Base-by-base conservation (phyloP, 768 basidiomycete genomes). In the Lentinula detonsa region DNA sequence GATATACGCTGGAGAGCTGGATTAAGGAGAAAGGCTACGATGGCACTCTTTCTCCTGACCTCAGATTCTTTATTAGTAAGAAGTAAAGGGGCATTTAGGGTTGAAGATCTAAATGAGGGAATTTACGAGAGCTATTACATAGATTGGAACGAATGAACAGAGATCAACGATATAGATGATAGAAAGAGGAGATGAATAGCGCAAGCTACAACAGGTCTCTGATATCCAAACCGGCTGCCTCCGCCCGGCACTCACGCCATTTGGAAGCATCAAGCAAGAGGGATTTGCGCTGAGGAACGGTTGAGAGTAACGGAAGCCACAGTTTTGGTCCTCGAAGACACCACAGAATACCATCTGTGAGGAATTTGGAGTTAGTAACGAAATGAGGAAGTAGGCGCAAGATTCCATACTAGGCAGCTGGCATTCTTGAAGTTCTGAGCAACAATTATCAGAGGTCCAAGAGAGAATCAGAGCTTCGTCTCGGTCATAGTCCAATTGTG, bases 1-100 rank as follows among this genome's bases (percentile, higher is more conserved):
- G 68, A 2, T 62, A 74, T 52, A 73, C 72, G 1, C 64, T 80
- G 28, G 76, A 77, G 65, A 72, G 64, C 40, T 80, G 78, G 78
- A 77, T 80, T 70, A 70, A 70, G 61, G 65, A 69, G 63, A 72
- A 66, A 2, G 62, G 65, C 1, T 80, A 78, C 54, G 62, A 52
- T 16, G 72, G 72, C 43, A 54, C 42, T 48, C 33, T 48, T 42
- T 5, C 31, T 33, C 59, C 59, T 16, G 59, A 52, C 33, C 16
- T 34, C 5, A 48, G 46, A 13, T 48, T 59, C 18, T 59, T 46
- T 13, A 16, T 23, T 16, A 43, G 16, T 15, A 39, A 39, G 37
- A 39, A 39, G 37, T 6, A 39, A 39, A 8, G 37, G 37, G 13
- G 37, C 37, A 28, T 28, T 28, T 28, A 28, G 28, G 28, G 28